Conservation (phyloP, 768 basidiomycete species). For the Tylopilus subfusipes region DNA sequence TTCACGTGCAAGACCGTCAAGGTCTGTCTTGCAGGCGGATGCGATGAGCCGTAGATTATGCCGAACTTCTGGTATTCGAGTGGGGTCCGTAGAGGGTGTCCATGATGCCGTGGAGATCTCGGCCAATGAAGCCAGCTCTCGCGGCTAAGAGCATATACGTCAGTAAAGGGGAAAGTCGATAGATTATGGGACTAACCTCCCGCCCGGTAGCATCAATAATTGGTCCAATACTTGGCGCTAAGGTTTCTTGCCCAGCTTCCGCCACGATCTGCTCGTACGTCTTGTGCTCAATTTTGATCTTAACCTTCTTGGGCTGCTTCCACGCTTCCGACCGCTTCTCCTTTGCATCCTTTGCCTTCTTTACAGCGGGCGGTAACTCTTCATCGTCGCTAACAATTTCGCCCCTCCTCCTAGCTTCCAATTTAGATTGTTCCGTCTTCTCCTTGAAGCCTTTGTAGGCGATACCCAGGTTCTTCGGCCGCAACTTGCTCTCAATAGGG, state of each 20-base stretch:
- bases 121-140: conserved; percentile 82
- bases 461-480: conserved; percentile 84
- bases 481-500: conserved; percentile 80
- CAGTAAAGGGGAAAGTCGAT: not conserved
- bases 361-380: conserved; percentile 22
- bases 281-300: conserved; percentile 87
- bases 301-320: conserved; percentile 84
- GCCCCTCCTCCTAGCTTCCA: conserved; percentile 73
- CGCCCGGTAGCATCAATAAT: conserved; percentile 96
- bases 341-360: conserved; percentile 50
- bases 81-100: conserved; percentile 84
- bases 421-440: conserved; percentile 79
- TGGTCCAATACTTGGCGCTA: conserved; percentile 62
- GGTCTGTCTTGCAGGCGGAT: conserved; percentile 76
- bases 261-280: conserved; percentile 95
- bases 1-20: conserved; percentile 88
- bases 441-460: conserved; percentile 86
- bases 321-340: conserved; percentile 72
- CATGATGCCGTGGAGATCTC: conserved; percentile 73
- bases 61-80: conserved; percentile 92
- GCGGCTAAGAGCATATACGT: conserved; percentile 47
- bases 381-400: conserved; percentile 76
- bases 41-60: conserved; percentile 90
- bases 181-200: conserved; percentile 53
- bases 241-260: conserved; percentile 67